Base-by-base conservation (phyloP, 2,329 filamentous ascomycete species). In the Nigrospora oryzae region DNA sequence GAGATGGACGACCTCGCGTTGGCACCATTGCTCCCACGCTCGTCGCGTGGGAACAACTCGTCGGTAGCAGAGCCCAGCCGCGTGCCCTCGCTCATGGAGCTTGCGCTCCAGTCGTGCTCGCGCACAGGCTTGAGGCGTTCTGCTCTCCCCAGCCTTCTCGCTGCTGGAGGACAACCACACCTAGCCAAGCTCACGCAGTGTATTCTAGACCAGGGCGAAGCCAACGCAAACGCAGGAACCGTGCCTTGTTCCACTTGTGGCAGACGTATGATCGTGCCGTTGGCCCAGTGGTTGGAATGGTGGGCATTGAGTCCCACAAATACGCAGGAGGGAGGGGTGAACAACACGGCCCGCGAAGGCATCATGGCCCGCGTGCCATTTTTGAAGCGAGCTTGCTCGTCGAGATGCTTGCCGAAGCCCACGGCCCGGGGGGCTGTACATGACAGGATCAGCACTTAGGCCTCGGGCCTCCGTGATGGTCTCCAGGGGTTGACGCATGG, bases 231-330 rank as follows among this genome's bases (percentile, higher is more conserved):
- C 35, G 36, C 60, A 0, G 78, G 78, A 5, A 73, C 73, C 2
- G 53, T 71, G 28, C 54, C 55, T 2, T 84, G 81, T 52, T 73
- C 74, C 1, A 62, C 68, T 0, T 84, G 81, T 53, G 52, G 60
- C 19, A 68, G 69, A 28, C 55, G 57, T 10, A 69, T 75, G 4
- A 62, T 79, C 7, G 63, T 75, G 17, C 74, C 79, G 3, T 60
- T 70, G 4, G 65, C 73, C 0, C 70, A 79, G 53, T 84, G 81
- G 80, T 61, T 84, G 8, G 81, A 84, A 54, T 84, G 80, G 75
- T 78, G 74, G 58, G 67, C 74, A 8, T 38, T 44, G 36, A 36
- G 42, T 36, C 23, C 23, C 5, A 6, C 23, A 7, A 28, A 10
- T 10, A 28, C 23, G 7, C 23, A 28, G 23, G 5, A 28, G 23